Conservation (phyloP, 441 rosid genomes). For the Syzygium malaccense region DNA sequence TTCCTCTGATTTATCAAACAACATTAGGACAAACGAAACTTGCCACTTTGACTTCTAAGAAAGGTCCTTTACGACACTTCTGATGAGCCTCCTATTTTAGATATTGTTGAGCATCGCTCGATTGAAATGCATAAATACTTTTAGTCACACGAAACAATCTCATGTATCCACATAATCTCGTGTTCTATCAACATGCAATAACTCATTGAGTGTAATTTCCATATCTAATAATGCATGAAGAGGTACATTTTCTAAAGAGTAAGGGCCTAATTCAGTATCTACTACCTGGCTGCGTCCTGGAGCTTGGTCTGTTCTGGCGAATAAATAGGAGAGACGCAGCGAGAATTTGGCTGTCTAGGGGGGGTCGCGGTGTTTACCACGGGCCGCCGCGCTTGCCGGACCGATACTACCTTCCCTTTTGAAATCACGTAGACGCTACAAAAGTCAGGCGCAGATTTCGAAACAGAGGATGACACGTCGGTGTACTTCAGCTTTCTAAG, state of each 20-base stretch:
- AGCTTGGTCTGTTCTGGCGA: constrained; percentile 15
- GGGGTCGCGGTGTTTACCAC: constrained; percentile 40
- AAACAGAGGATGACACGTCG: constrained; percentile 41
- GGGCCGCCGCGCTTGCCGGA: constrained; percentile 41
- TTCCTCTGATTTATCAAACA: constrained; percentile 15
- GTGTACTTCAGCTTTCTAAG: constrained; percentile 40
- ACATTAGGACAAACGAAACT: not conserved
- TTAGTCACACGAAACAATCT: not conserved
- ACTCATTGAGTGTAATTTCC: not conserved
- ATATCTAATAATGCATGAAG: not conserved
- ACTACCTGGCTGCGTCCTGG: constrained; percentile 37
- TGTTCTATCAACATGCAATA: not conserved
- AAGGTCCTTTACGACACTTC: not conserved
- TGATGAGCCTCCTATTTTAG: not conserved
- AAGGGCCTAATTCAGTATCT: not conserved
- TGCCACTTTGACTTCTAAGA: not conserved
- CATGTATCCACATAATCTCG: not conserved
- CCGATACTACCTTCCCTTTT: constrained; percentile 57
- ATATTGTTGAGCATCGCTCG: not conserved
- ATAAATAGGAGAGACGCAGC: constrained; percentile 11
- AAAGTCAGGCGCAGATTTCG: constrained; percentile 58
- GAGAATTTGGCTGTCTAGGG: constrained; percentile 31
- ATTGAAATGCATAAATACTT: not conserved
- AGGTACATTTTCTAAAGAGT: not conserved
- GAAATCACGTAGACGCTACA: constrained; percentile 68